Evolutionary conservation across 2,329 filamentous ascomycete genomes (phyloP).

Genomic region (Neofusicoccum parvum): DNA sequence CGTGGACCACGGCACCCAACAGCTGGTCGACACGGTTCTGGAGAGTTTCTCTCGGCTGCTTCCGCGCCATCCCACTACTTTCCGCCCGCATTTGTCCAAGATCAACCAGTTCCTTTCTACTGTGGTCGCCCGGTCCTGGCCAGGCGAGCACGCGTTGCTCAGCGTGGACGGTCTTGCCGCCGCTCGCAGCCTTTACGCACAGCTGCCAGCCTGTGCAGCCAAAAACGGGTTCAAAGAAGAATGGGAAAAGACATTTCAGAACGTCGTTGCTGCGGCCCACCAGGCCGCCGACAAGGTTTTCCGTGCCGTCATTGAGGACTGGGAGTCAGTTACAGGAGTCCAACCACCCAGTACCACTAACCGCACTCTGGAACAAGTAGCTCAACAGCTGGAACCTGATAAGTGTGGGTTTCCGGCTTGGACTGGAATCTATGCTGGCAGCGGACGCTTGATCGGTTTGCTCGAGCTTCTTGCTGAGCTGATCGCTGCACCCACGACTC

Average conservation of each 20-base stretch:
- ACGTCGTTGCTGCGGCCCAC: conserved; percentile 67
- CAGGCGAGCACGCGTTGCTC: conserved; percentile 38
- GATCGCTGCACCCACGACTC: conserved; percentile 58
- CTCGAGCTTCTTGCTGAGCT: conserved; percentile 66
- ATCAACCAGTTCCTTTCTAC: conserved; percentile 62
- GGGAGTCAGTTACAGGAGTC: conserved; percentile 65
- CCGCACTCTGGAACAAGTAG: conserved; percentile 35
- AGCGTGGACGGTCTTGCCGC: conserved; percentile 65
- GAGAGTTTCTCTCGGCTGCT: conserved; percentile 72
- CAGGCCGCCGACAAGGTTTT: conserved; percentile 74
- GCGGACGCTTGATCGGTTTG: conserved; percentile 68
- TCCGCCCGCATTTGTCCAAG: conserved; percentile 74
- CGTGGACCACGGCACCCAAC: conserved; percentile 19
- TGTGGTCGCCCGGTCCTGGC: conserved; percentile 48
- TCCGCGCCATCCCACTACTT: conserved; percentile 79
- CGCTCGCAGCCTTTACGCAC: conserved; percentile 66
- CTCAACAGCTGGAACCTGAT: conserved; percentile 44
- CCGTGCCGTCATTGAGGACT: conserved; percentile 77
- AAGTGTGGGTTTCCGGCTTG: conserved; percentile 64
- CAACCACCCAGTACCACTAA: conserved; percentile 29
- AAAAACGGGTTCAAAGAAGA: conserved; percentile 78
- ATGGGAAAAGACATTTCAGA: conserved; percentile 70
- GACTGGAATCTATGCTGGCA: conserved; percentile 73
- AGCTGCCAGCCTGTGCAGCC: conserved; percentile 77
- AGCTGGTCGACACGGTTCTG: conserved; percentile 67